phyloP scores from a whole-genome alignment of 1,284 basidiomycete species.

The Meripilus lineatus region DNA sequence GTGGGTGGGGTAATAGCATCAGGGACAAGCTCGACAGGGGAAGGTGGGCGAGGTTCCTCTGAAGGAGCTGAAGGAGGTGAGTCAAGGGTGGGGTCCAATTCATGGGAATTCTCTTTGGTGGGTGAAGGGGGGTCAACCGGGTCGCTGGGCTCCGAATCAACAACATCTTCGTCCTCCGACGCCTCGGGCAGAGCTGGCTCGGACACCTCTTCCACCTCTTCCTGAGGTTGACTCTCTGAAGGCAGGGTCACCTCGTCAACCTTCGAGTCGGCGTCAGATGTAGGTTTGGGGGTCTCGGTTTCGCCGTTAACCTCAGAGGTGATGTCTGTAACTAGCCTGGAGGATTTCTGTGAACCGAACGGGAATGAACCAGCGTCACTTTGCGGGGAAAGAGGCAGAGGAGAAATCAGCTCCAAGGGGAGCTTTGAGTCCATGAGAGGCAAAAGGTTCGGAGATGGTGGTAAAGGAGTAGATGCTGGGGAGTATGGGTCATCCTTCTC shows the following conservation, averaged over 20 bases:
- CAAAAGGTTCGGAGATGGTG: conserved; percentile 34
- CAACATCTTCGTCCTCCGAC: neutral
- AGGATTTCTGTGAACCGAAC: too few species aligned
- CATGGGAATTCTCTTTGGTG: neutral
- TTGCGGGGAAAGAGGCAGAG: too few species aligned
- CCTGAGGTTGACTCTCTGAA: too few species aligned
- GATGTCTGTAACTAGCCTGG: too few species aligned
- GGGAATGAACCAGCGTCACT: too few species aligned
- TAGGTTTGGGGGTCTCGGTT: too few species aligned
- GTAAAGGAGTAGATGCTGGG: conserved; percentile 40
- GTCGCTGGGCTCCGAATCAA: neutral
- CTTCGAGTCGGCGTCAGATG: too few species aligned
- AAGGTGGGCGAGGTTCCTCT: neutral
- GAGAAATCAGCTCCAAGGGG: too few species aligned
- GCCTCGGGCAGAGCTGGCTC: neutral
- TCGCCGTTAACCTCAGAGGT: too few species aligned
- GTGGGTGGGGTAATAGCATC: neutral
- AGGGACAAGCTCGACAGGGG: neutral
- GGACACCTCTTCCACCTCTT: neutral
- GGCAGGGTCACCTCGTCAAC: too few species aligned
- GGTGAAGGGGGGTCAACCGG: neutral
- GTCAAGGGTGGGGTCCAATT: neutral
- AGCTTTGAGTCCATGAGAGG: too few species aligned
- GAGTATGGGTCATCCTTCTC: conserved; percentile 31
- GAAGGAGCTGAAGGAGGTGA: neutral